phyloP scores from a whole-genome alignment of 2,329 filamentous ascomycete genomes.

The Drechmeria coniospora region DNA sequence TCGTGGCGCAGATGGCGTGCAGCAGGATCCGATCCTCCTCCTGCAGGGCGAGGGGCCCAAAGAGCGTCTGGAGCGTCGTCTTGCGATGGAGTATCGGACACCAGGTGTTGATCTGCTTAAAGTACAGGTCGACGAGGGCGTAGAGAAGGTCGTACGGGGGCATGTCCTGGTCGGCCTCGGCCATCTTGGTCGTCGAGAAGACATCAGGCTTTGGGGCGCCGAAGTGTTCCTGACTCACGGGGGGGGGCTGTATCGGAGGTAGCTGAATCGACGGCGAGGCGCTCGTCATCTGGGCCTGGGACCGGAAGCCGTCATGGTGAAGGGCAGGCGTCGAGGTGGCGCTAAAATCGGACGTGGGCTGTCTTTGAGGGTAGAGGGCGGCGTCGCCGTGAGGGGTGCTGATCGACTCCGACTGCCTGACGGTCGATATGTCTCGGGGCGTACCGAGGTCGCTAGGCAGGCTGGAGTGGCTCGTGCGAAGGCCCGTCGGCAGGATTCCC shows the following conservation, averaged over 20 bases:
- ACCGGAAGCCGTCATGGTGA: constrained; percentile 34
- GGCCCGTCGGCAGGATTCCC: constrained; percentile 20
- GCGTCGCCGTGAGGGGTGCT: constrained; percentile 41
- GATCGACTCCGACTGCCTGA: constrained; percentile 32
- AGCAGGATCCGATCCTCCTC: constrained; percentile 71
- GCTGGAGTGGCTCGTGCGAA: constrained; percentile 34
- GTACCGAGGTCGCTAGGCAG: constrained; percentile 40
- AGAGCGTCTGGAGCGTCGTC: constrained; percentile 66
- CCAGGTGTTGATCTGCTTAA: constrained; percentile 69
- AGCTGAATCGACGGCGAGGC: constrained; percentile 22
- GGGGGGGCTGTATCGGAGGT: constrained; percentile 20
- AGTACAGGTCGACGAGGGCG: constrained; percentile 58
- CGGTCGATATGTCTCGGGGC: constrained; percentile 28
- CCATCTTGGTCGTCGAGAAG: constrained; percentile 38
- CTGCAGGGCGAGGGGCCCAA: constrained; percentile 59
- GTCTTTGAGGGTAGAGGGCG: constrained; percentile 45
- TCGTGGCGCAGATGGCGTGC: constrained; percentile 80
- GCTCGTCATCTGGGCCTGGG: constrained; percentile 24
- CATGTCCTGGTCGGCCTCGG: constrained; percentile 43
- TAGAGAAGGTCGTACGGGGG: constrained; percentile 64
- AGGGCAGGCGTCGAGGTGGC: constrained; percentile 30
- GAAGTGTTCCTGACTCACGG: constrained; percentile 35
- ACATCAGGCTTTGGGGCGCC: constrained; percentile 25
- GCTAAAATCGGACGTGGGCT: constrained; percentile 35
- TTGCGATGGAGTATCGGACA: constrained; percentile 82